Percentiles rank a stretch among this genome's conserved stretches.
These are phyloP conservation scores for Xerocomellus intermedius DNA, from an alignment of 768 basidiomycete species.

Conservation along the genomic window DNA sequence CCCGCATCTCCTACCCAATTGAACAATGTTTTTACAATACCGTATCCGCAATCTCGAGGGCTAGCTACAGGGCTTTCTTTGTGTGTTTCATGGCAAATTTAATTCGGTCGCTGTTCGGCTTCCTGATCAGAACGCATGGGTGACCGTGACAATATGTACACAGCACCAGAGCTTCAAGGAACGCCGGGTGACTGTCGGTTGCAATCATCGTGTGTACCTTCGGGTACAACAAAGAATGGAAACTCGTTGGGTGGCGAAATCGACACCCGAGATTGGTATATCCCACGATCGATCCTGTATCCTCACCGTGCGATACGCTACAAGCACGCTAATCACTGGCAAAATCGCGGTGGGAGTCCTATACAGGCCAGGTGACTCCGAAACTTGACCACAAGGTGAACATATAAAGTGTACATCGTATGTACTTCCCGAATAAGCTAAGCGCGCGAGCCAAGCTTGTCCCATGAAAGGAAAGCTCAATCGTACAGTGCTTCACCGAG, in stretches of 20 bases:
- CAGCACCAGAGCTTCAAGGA: conserved; percentile 4
- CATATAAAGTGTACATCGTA: neutral
- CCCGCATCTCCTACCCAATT: conserved; percentile 37
- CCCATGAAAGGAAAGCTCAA: neutral
- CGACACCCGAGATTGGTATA: neutral
- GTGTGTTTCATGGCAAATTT: conserved; percentile 11
- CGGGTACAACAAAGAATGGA: neutral
- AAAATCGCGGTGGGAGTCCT: neutral
- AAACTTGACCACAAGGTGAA: neutral
- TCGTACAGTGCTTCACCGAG: neutral
- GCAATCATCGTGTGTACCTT: neutral
- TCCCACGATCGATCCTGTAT: neutral
- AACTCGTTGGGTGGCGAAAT: neutral
- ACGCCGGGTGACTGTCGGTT: neutral
- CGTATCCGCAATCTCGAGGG: conserved; percentile 31
- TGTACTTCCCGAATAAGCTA: neutral
- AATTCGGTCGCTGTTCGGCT: conserved; percentile 7
- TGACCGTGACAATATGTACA: conserved; percentile 19
- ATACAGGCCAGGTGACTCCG: neutral
- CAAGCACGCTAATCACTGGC: neutral
- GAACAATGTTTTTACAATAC: conserved; percentile 41
- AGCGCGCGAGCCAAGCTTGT: no score
- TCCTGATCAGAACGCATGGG: conserved; percentile 12
- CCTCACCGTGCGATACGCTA: neutral
- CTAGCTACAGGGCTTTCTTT: conserved; percentile 28